A percentile compares a stretch with the other conserved stretches of the same genome.
These are phyloP conservation scores for Globomyces pollinis-pini DNA, from an alignment of 192 early-diverging fungal species.

Conservation along the genomic window DNA sequence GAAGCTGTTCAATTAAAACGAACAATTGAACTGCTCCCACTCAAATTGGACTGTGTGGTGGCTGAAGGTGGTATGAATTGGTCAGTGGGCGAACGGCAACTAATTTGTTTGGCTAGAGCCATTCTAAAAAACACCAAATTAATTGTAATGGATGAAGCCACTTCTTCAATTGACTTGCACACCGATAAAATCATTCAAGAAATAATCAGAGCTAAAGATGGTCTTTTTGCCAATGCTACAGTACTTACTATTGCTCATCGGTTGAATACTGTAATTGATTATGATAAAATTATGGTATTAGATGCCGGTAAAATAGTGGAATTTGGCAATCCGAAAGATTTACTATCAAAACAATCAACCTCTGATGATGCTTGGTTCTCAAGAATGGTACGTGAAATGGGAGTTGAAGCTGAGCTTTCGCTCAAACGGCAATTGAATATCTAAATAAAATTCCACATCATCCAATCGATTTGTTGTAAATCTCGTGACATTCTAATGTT, in stretches of 20 bases:
- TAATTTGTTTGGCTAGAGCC: slow-evolving; percentile 46
- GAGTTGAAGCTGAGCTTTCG: slow-evolving; percentile 28
- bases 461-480: too few relatives aligned
- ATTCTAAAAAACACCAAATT: slow-evolving; percentile 25
- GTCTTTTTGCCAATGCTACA: slow-evolving; percentile 54
- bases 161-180: slow-evolving; percentile 47
- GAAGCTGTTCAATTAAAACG: slow-evolving; percentile 24
- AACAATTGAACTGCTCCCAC: slow-evolving; percentile 11
- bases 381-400: slow-evolving; percentile 44
- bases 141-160: slow-evolving; percentile 30
- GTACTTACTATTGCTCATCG: slow-evolving; percentile 34
- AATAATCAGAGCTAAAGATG: slow-evolving; percentile 45
- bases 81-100: slow-evolving; percentile 37
- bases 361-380: slow-evolving; percentile 29
- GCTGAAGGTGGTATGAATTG: slow-evolving; percentile 34
- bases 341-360: neutral
- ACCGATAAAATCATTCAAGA: slow-evolving; percentile 63
- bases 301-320: slow-evolving; percentile 34
- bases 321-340: slow-evolving; percentile 37
- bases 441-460: too few relatives aligned
- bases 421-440: too few relatives aligned
- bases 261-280: slow-evolving; percentile 36
- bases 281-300: slow-evolving; percentile 43
- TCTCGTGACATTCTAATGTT: too few relatives aligned
- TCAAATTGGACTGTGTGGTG: slow-evolving; percentile 31